These are phyloP conservation scores for Ceratocystis alfenasii DNA, from an alignment of 2,329 filamentous ascomycete species.

Conservation along the genomic window DNA sequence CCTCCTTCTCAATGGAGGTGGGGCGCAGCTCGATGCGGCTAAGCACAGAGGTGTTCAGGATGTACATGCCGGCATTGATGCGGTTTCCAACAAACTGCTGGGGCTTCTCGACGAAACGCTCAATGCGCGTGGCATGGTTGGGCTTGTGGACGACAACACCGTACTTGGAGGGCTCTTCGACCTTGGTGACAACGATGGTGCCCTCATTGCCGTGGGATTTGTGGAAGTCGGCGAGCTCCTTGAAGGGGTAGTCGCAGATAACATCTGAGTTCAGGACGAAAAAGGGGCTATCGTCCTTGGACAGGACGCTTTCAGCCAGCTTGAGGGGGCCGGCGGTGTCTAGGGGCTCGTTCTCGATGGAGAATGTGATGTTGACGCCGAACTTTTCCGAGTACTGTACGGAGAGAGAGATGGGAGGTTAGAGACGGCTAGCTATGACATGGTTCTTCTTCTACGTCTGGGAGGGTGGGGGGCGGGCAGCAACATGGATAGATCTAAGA, in stretches of 20 bases:
- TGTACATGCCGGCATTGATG: conserved; percentile 98
- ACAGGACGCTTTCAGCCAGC: conserved; percentile 81
- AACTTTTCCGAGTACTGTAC: conserved; percentile 75
- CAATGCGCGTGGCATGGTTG: conserved; percentile 78
- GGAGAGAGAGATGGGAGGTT: neutral
- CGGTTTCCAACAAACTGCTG: conserved; percentile 97
- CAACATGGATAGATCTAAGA: conserved; percentile 21
- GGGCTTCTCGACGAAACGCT: conserved; percentile 98
- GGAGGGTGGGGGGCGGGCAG: neutral
- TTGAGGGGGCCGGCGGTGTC: conserved; percentile 93
- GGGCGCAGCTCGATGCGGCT: conserved; percentile 88
- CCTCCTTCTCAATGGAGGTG: conserved; percentile 97
- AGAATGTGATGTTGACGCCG: conserved; percentile 93
- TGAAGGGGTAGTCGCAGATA: conserved; percentile 95
- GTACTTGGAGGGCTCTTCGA: conserved; percentile 97
- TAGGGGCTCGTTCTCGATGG: conserved; percentile 87
- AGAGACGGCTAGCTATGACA: conserved; percentile 19
- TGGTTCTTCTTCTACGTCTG: neutral
- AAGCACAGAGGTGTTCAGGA: conserved; percentile 85
- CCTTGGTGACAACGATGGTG: conserved; percentile 96
- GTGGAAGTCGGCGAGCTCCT: conserved; percentile 82
- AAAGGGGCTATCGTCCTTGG: conserved; percentile 88
- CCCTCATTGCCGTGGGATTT: conserved; percentile 86
- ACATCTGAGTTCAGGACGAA: conserved; percentile 98
- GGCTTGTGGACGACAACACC: conserved; percentile 97